Base-by-base conservation (phyloP, 257 asterid genomes). In the Solanum bulbocastanum region DNA sequence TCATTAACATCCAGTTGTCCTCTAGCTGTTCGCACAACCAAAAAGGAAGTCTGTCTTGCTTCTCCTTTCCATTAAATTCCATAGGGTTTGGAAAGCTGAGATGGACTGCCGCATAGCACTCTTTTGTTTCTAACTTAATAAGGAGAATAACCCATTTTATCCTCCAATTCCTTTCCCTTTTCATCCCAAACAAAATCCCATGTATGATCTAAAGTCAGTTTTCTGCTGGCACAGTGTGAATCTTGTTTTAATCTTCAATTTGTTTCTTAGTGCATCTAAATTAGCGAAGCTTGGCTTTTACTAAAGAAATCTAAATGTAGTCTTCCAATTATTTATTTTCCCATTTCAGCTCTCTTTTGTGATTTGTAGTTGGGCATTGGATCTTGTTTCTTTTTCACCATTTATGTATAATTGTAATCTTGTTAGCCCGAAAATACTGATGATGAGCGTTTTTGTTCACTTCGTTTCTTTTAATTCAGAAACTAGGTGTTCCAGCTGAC, bases 401-500 rank as follows among this genome's bases (percentile, higher is more conserved):
- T 86, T 46, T 86, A 8, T 35, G 56, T 65, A 14, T 8, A 65
- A 14, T 32, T 25, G 8, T 74, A 10, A 35, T 42, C 75, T 74
- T 20, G 39, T 81, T 58, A 40, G 42, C 65, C 65, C 23, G 46
- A 68, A 85, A 66, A 36, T 71, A 25, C 46, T 16, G 25, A 32
- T 27, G 82, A 39, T 62, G 69, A 49, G 69, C 11, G 1, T 73
- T 33, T 75, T 75, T 84, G 22, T 27, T 86, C 78, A 75, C 46
- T 35, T 68, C 0, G 20, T 87, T 62, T 78, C 85, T 88, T 62
- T 52, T 85, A 76, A 36, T 90, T 58, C 94, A 96, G 98, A 90
- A 91, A 90, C 93, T 95, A 52, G 96, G 96, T 14, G 96, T 96
- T 92, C 76, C 87, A 20, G 93, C 94, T 86, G 98, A 94, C 90